Evolutionary conservation across 768 basidiomycete species (phyloP).

Genomic region (Boletus tylopilopsis): DNA sequence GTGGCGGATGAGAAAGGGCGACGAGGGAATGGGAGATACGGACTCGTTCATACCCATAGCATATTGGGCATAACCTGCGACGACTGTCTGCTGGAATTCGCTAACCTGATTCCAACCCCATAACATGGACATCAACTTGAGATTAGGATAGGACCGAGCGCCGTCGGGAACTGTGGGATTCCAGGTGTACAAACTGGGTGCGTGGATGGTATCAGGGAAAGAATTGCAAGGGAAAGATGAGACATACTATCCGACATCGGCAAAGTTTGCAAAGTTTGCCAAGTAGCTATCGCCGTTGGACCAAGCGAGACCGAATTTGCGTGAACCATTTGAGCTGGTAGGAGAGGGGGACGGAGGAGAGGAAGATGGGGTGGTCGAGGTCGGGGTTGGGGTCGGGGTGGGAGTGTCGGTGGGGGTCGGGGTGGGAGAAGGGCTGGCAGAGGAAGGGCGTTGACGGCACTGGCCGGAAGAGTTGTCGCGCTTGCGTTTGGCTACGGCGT

Average conservation of each 20-base stretch:
- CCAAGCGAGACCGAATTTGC: constrained; percentile 64
- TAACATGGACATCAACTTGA: constrained; percentile 48
- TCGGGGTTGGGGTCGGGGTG: constrained; percentile 6
- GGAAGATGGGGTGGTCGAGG: constrained; percentile 7
- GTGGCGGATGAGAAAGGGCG: neutral
- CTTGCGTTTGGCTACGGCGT: constrained; percentile 49
- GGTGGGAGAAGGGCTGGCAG: constrained; percentile 7
- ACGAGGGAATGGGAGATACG: constrained; percentile 17
- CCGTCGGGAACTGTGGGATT: fast-evolving
- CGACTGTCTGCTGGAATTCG: constrained; percentile 43
- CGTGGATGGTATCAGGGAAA: neutral
- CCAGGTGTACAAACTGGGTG: constrained; percentile 65
- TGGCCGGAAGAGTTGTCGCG: constrained; percentile 42
- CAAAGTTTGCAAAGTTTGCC: constrained; percentile 38
- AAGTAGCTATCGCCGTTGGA: constrained; percentile 28
- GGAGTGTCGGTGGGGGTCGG: neutral
- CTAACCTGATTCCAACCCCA: constrained; percentile 54
- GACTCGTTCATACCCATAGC: constrained; percentile 77
- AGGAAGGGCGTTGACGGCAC: constrained; percentile 54
- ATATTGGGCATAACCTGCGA: constrained; percentile 46
- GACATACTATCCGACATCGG: constrained; percentile 42
- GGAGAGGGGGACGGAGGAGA: neutral
- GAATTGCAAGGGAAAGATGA: neutral
- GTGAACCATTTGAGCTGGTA: neutral
- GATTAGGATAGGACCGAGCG: neutral